Percentiles rank a stretch among this genome's conserved stretches.
phyloP scores from a whole-genome alignment of 2,329 filamentous ascomycete species.

The Thyridium curvatum region DNA sequence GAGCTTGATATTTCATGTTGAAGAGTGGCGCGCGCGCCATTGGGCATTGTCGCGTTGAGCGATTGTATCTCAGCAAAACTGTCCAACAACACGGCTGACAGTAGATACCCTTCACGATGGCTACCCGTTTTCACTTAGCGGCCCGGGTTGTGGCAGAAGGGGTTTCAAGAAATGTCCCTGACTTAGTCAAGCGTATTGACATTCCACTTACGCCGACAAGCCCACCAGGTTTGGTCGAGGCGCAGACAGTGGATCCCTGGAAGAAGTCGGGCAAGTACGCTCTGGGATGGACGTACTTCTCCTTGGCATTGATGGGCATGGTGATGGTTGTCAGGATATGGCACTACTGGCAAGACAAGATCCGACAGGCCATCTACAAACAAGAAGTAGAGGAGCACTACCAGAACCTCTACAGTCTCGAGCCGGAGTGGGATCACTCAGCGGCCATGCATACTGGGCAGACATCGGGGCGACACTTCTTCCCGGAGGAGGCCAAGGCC shows the following conservation, averaged over 20 bases:
- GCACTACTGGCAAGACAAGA: constrained; percentile 90
- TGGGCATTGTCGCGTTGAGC: too few relatives aligned
- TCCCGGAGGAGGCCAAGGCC: constrained; percentile 58
- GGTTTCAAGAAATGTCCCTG: constrained; percentile 24
- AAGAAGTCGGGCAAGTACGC: constrained; percentile 77
- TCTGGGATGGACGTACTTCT: constrained; percentile 83
- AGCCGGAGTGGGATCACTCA: constrained; percentile 38
- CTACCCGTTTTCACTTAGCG: constrained; percentile 23
- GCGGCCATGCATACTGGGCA: constrained; percentile 35
- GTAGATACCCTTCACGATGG: constrained; percentile 30
- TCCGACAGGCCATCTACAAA: constrained; percentile 83
- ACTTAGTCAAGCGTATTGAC: constrained; percentile 47
- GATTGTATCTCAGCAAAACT: too few relatives aligned
- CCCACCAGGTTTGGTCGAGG: constrained; percentile 55
- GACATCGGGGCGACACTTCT: constrained; percentile 61
- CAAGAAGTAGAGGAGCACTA: constrained; percentile 67
- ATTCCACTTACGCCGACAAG: constrained; percentile 56
- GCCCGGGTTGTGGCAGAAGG: constrained; percentile 23
- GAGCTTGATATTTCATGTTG: too few relatives aligned
- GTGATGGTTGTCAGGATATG: constrained; percentile 70
- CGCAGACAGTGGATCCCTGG: constrained; percentile 71
- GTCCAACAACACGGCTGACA: too few relatives aligned
- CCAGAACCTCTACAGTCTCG: constrained; percentile 43
- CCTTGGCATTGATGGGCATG: constrained; percentile 61
- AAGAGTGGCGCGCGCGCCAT: too few relatives aligned